Conservation (phyloP, 371 early-diverging fungal species). For the Sporodiniella umbellata region DNA sequence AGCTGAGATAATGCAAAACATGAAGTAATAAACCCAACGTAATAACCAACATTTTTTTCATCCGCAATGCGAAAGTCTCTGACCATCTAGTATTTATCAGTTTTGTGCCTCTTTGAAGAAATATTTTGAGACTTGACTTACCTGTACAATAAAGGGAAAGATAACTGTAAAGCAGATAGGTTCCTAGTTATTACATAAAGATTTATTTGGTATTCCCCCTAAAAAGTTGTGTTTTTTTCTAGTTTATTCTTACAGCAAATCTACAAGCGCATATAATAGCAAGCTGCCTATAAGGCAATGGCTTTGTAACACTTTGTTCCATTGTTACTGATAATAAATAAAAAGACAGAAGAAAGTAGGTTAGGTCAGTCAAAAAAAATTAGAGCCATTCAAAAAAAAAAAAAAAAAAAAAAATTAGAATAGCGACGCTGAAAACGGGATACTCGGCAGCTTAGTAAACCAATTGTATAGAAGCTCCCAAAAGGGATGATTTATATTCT, state of each 20-base stretch:
- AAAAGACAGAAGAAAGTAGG: conserved; percentile 1
- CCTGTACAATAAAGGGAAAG: conserved; percentile 52
- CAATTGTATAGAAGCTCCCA: too few species aligned
- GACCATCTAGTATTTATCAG: conserved; percentile 47
- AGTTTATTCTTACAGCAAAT: conserved; percentile 30
- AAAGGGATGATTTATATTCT: too few species aligned
- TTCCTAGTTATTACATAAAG: conserved; percentile 37
- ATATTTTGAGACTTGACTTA: too few species aligned
- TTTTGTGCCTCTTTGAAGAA: conserved; percentile 24
- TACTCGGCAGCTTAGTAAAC: too few species aligned
- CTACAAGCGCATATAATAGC: conserved; percentile 50
- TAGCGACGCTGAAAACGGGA: too few species aligned
- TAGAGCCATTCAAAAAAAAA: too few species aligned
- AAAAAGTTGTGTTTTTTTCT: background rate
- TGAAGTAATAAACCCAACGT: conserved; percentile 62
- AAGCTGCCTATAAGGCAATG: conserved; percentile 55
- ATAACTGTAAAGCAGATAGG: conserved; percentile 61
- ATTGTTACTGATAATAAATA: conserved; percentile 2
- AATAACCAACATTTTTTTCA: conserved; percentile 57
- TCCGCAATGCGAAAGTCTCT: conserved; percentile 54
- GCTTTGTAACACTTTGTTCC: conserved; percentile 21
- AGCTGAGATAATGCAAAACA: conserved; percentile 66
- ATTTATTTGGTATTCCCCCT: background rate
- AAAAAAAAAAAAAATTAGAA: conserved; percentile 4
- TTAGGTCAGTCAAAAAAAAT: too few species aligned